Evolutionary conservation across 768 basidiomycete species (phyloP).

Genomic region (Auriscalpium orientale): DNA sequence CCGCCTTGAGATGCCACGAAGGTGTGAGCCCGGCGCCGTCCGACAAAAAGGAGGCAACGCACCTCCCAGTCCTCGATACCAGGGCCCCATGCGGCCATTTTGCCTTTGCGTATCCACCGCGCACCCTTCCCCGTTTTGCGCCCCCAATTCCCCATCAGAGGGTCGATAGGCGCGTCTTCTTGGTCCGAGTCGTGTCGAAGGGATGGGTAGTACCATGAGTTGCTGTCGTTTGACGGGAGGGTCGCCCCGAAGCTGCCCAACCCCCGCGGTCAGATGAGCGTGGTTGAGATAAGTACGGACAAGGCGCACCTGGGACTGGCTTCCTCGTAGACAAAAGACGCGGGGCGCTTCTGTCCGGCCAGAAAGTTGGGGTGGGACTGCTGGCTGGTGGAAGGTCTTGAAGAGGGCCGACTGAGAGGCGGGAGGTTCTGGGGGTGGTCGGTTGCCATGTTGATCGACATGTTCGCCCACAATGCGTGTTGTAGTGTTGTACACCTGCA

Average conservation of each 20-base stretch:
- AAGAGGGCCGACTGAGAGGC: conserved; percentile 12
- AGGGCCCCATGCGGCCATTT: conserved; percentile 80
- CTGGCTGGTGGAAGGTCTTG: conserved; percentile 13
- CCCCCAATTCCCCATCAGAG: conserved; percentile 75
- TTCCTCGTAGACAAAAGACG: conserved; percentile 9
- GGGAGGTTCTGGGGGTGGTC: conserved; percentile 15
- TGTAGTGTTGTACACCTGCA: no score
- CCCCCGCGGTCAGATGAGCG: neutral
- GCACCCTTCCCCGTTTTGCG: conserved; percentile 68
- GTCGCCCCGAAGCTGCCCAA: neutral
- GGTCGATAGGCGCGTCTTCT: conserved; percentile 35
- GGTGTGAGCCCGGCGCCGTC: conserved; percentile 10
- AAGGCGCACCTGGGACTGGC: neutral
- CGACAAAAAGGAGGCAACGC: conserved; percentile 15
- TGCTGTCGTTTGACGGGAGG: conserved; percentile 50
- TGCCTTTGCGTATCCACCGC: conserved; percentile 76
- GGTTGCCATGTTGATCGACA: conserved; percentile 15
- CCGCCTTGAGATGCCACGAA: conserved; percentile 39
- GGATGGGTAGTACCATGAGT: conserved; percentile 82
- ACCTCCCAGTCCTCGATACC: conserved; percentile 85
- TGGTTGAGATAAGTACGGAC: neutral
- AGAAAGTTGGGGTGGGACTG: conserved; percentile 6
- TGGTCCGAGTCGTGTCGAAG: conserved; percentile 64
- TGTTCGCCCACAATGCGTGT: neutral
- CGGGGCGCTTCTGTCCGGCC: conserved; percentile 10